A percentile compares a stretch with the other conserved stretches of the same genome.
Conservation (phyloP, 192 early-diverging fungal species). For the Dissophora ornata region DNA sequence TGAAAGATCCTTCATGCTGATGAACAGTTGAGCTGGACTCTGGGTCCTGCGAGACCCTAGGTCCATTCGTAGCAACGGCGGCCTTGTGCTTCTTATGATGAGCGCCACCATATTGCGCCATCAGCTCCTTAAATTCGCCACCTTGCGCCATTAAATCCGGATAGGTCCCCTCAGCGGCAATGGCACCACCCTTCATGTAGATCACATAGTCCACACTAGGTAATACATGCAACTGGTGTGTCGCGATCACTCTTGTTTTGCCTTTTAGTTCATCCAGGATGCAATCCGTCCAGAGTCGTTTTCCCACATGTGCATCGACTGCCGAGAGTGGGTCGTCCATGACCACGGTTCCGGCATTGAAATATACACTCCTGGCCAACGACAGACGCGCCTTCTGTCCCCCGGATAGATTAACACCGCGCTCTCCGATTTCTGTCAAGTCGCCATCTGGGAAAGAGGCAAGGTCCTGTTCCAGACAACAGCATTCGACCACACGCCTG, state of each 20-base stretch:
- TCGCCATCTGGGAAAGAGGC: constrained; percentile 7
- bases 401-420: constrained; percentile 82
- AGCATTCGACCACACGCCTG: constrained; percentile 58
- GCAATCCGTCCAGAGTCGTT: constrained; percentile 59
- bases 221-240: constrained; percentile 80
- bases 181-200: constrained; percentile 73
- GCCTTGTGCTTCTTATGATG: background rate
- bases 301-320: constrained; percentile 75
- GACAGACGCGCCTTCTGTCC: constrained; percentile 90
- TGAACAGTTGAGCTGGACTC: background rate
- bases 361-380: constrained; percentile 87
- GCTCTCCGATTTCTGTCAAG: constrained; percentile 68
- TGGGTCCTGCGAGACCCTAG: background rate
- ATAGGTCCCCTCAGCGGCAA: constrained; percentile 73
- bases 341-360: constrained; percentile 66
- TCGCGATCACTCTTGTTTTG: constrained; percentile 78
- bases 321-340: constrained; percentile 91
- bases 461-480: constrained; percentile 68
- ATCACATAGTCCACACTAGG: constrained; percentile 72
- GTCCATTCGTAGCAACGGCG: background rate
- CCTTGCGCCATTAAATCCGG: constrained; percentile 63
- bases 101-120: constrained; percentile 66
- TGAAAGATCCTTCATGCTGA: background rate
- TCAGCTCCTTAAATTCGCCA: constrained; percentile 66
- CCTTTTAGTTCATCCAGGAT: constrained; percentile 5